Evolutionary conservation across 2,329 filamentous ascomycete genomes (phyloP), one percentile per base, ranked within the genome.

Genomic region (Diplodia intermedia): DNA sequence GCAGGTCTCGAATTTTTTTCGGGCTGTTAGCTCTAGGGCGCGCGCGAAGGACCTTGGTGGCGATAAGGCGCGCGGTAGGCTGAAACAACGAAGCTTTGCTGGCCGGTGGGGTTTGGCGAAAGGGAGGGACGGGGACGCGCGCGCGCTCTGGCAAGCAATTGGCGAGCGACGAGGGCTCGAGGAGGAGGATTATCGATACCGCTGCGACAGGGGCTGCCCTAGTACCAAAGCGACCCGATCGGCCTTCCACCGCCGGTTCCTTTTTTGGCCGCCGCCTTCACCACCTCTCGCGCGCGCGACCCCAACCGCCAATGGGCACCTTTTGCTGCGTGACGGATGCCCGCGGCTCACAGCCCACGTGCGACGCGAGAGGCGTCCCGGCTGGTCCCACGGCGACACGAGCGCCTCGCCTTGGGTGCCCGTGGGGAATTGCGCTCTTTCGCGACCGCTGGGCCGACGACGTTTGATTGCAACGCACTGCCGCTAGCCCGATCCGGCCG

Each of bases 71-170:
- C 43, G 47, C 60, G 60, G 60, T 38, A 63, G 60, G 60, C 60
- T 63, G 60, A 63, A 63, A 63, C 60, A 52, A 52, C 29, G 60
- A 52, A 36, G 56, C 29, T 63, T n/a, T 29, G 43, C 47, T 52
- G 60, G 60, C 60, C 7, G 60, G 47, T 47, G 60, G 47, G 60
- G 52, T 61, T 61, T 63, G 60, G 60, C 60, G 60, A 63, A 63
- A 52, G 60, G 60, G 60, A 63, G 60, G n/a, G 54, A 9, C 15
- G 26, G 53, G 26, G 29, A 47, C 43, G 43, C 43, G 54, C 40
- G 57, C 60, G 60, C 57, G 57, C 57, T 62, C 57, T 62, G 57
- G 57, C 43, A 14, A n/a, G 43, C 57, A 62, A 62, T 62, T 62
- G 57, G 57, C 60, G 60, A 63, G 60, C 60, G 47, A 29, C 38